These are phyloP conservation scores for Quercus lobata DNA, from an alignment of 331 rosid genomes.

Conservation along the genomic window DNA sequence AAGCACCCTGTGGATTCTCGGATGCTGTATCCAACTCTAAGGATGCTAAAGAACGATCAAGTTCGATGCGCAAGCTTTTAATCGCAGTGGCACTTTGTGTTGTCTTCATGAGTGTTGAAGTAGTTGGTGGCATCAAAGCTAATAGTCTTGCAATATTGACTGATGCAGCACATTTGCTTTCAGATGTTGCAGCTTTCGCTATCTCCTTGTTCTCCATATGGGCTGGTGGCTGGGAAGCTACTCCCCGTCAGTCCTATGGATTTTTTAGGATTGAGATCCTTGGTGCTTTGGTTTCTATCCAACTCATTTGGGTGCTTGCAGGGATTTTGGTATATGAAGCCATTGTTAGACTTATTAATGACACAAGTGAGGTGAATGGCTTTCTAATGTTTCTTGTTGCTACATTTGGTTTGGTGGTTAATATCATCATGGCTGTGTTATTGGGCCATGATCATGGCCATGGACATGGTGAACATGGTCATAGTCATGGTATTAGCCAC, in stretches of 20 bases:
- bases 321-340: constrained; percentile 78
- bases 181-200: constrained; percentile 77
- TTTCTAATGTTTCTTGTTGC: constrained; percentile 62
- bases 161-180: constrained; percentile 81
- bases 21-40: constrained; percentile 50
- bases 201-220: constrained; percentile 73
- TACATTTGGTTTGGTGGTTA: constrained; percentile 64
- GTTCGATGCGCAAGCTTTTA: constrained; percentile 63
- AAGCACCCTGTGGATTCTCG: constrained; percentile 63
- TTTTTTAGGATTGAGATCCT: constrained; percentile 77
- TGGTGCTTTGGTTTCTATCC: constrained; percentile 76
- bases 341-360: constrained; percentile 46
- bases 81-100: constrained; percentile 63
- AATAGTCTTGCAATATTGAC: constrained; percentile 78
- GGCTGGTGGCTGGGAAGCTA: constrained; percentile 89
- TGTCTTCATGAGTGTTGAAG: constrained; percentile 64
- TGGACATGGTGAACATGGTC: constrained; percentile 19
- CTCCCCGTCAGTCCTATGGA: constrained; percentile 77
- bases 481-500: constrained; percentile 29
- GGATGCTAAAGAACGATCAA: constrained; percentile 62
- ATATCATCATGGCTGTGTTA: constrained; percentile 61
- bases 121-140: constrained; percentile 70
- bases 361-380: constrained; percentile 49
- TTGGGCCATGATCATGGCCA: constrained; percentile 76
- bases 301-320: constrained; percentile 70